Base-by-base conservation (phyloP, 208 protist species). In the Leishmania arabica region DNA sequence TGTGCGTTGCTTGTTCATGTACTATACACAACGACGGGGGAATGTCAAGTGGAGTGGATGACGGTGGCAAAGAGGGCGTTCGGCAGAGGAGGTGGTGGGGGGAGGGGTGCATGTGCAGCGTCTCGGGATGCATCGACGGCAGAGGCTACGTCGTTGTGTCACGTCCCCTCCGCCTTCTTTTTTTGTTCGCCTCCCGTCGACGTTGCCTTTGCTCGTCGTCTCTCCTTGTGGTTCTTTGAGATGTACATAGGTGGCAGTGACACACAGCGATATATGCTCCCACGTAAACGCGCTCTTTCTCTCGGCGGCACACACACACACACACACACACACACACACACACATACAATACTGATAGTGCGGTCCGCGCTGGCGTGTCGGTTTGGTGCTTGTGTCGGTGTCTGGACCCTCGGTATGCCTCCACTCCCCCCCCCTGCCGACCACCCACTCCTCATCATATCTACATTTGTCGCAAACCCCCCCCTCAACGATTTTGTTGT, bases 161-260 rank as follows among this genome's bases (percentile, higher is more conserved):
- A n/a, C 70, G 9, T 24, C n/a, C 13, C n/a, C 47, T 19, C 21
- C 21, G 24, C n/a, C 17, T 17, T 75, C 15, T 56, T 75, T 54
- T 54, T 3, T 54, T 17, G 11, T 42, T 54, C 19, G 53, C n/a
- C 70, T 17, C 42, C 47, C 53, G 27, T 21, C 31, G 11, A 27
- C n/a, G 49, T 58, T 34, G 47, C 19, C 70, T 49, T 27, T 71
- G 40, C 0, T 15, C 42, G 47, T 21, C 47, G 15, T 34, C 13
- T 37, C 45, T 19, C 49, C 49, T 3, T 75, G 47, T 42, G n/a
- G 2, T 40, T 75, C 19, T 11, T 53, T 53, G 70, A 51, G 42
- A 51, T 75, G 47, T 75, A 34, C 27, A 51, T 75, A 58, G n/a
- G 72, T 76, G 53, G 72, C 17, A 11, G 11, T 76, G 31, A 8